A percentile compares a stretch with the other conserved stretches of the same genome.
Evolutionary conservation across 495 filamentous ascomycete genomes (phyloP).

Genomic region (Penicillium antarcticum): DNA sequence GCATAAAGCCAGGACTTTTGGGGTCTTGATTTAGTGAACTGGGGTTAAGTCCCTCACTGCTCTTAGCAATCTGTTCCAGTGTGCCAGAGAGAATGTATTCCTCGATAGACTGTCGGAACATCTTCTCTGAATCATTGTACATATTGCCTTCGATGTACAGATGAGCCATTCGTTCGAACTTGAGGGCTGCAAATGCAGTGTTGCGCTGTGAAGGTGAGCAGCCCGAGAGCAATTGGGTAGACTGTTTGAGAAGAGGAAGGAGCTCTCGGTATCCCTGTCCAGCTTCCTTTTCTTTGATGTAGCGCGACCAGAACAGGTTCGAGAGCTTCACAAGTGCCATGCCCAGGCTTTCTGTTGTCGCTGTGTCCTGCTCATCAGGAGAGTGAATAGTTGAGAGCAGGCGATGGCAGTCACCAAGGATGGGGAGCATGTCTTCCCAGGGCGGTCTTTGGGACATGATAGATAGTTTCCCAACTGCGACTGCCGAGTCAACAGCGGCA

Average conservation of each 20-base stretch:
- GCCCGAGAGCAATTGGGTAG: slow-evolving; percentile 40
- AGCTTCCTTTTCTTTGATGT: slow-evolving; percentile 46
- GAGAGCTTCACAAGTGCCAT: slow-evolving; percentile 56
- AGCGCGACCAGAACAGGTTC: slow-evolving; percentile 72
- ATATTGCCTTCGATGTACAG: slow-evolving; percentile 38
- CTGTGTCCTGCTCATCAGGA: slow-evolving; percentile 17
- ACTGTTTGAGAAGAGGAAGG: slow-evolving; percentile 45
- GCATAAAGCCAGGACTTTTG: slow-evolving; percentile 36
- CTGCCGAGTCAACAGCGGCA: slow-evolving; percentile 38
- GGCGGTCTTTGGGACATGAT: slow-evolving; percentile 35
- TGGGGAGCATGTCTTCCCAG: slow-evolving; percentile 40
- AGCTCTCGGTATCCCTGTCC: slow-evolving; percentile 35
- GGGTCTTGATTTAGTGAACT: slow-evolving; percentile 28
- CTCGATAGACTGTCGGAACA: slow-evolving; percentile 42
- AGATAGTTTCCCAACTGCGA: slow-evolving; percentile 41
- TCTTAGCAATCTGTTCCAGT: slow-evolving; percentile 30
- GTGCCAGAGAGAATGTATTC: slow-evolving; percentile 45
- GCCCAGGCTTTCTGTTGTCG: slow-evolving; percentile 22
- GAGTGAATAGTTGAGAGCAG: slow-evolving; percentile 36
- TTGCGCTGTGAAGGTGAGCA: slow-evolving; percentile 38
- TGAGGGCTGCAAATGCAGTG: slow-evolving; percentile 49
- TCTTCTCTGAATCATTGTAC: slow-evolving; percentile 32
- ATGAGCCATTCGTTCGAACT: slow-evolving; percentile 52
- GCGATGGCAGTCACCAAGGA: slow-evolving; percentile 36
- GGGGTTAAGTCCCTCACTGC: slow-evolving; percentile 24